These are phyloP conservation scores for Lonicera japonica DNA, from an alignment of 129 eudicot genomes.

Conservation along the genomic window DNA sequence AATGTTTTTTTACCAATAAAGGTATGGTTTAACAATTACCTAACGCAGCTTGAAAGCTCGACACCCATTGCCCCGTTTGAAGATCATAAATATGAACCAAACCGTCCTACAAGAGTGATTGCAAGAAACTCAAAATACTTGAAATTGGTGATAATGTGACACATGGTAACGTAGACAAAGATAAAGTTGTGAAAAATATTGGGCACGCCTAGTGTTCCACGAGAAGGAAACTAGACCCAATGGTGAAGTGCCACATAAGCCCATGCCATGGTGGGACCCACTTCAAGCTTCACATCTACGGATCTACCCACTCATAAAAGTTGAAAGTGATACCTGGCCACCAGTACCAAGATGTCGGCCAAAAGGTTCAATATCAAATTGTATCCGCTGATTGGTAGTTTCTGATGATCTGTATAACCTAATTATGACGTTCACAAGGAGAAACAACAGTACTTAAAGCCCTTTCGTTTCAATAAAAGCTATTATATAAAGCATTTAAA, in stretches of 20 bases:
- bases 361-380: conserved; percentile 84
- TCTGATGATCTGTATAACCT: conserved; percentile 93
- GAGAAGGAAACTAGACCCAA: too few relatives aligned
- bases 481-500: conserved; percentile 1
- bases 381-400: conserved; percentile 89
- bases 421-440: conserved; percentile 12
- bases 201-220: too few relatives aligned
- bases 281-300: neutral
- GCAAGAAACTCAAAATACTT: conserved; percentile 4
- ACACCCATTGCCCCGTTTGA: conserved; percentile 95
- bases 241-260: conserved; percentile 1
- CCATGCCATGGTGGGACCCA: neutral
- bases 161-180: too few relatives aligned
- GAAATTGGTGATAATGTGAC: neutral
- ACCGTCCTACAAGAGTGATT: conserved; percentile 61
- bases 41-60: conserved; percentile 90
- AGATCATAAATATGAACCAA: conserved; percentile 83
- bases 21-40: conserved; percentile 31
- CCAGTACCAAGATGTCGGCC: conserved; percentile 97
- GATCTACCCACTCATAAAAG: neutral
- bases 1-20: neutral
- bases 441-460: conserved; percentile 8
- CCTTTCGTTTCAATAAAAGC: conserved; percentile 1
- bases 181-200: too few relatives aligned
- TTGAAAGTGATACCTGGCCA: conserved; percentile 63